Evolutionary conservation across 257 asterid genomes (phyloP), one percentile per base, ranked within the genome.

Genomic region (Mitragyna speciosa): DNA sequence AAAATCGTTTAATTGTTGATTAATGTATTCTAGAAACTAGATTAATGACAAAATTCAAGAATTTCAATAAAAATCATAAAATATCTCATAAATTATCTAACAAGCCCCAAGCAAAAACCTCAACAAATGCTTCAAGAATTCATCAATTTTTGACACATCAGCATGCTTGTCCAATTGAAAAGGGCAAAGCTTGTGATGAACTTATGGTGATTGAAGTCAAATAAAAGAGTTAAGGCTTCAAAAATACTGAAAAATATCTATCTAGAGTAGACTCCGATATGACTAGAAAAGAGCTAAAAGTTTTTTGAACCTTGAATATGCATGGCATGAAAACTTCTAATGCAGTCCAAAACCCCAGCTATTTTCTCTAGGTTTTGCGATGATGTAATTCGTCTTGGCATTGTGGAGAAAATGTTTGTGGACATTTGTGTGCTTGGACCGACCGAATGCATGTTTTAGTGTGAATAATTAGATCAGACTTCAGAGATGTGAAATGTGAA

Each of bases 31-130:
- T 30, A 24, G 7, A 59, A 24, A 67, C 59, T n/a, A 24, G 8
- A 14, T 63, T 68, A 56, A 54, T 41, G 24, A 10, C 78, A 22
- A 58, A 56, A 36, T 5, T 24, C n/a, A n/a, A n/a, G 39, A 7
- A 31, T 12, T 12, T 54, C 12, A 58, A 24, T 26, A 30, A 58
- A 24, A 82, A 30, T 68, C 6, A 39, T 5, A 69, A 5, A 78
- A 63, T 76, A 93, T 98, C 99, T 95, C 99, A 61, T 98, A 95
- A 79, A 91, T 85, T 47, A 93, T 93, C 94, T 92, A 97, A 66
- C 99, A 95, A 78, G 97, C 97, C 84, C 97, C 84, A 20, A 90
- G 85, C 82, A 95, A 83, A 85, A 93, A 91, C 91, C 86, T 82
- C 31, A 95, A 70, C 76, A 93, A 91, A 51, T 58, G 81, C 86